Evolutionary conservation across 2,329 filamentous ascomycete genomes (phyloP).

Genomic region (Mariannaea elegans): DNA sequence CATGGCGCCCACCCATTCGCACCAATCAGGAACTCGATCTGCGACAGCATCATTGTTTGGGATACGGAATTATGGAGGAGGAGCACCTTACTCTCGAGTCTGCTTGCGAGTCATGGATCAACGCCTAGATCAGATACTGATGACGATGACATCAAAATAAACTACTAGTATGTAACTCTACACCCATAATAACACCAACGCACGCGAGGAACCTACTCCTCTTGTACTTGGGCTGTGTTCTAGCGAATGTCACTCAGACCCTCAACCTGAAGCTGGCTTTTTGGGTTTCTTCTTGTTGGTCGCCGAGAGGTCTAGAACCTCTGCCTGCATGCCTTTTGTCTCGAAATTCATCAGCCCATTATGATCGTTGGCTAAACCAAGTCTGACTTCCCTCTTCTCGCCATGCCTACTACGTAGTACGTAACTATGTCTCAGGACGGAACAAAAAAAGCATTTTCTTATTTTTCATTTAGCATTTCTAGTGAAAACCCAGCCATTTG

Average conservation of each 20-base stretch:
- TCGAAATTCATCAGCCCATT: background rate
- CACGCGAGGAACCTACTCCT: too few species aligned
- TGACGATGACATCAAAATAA: background rate
- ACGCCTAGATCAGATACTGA: background rate
- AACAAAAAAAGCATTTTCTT: background rate
- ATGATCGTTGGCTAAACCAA: background rate
- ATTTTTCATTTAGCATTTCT: too few species aligned
- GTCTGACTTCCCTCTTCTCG: background rate
- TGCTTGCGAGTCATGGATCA: slow-evolving; percentile 13
- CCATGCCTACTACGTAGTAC: too few species aligned
- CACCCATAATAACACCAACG: background rate
- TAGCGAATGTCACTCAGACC: background rate
- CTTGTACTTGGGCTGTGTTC: too few species aligned
- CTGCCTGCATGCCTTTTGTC: background rate
- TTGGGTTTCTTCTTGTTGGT: slow-evolving; percentile 4
- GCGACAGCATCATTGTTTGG: background rate
- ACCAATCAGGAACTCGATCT: slow-evolving; percentile 4
- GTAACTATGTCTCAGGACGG: too few species aligned
- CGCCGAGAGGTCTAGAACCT: slow-evolving; percentile 5
- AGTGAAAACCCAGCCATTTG: too few species aligned
- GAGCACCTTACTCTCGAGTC: too few species aligned
- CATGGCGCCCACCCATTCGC: background rate
- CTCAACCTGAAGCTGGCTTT: slow-evolving; percentile 3
- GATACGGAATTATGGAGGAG: too few species aligned
- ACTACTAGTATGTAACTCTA: background rate